Evolutionary conservation across 1,139 yeast species (phyloP).

Genomic region (Blastobotrys serpentis): DNA sequence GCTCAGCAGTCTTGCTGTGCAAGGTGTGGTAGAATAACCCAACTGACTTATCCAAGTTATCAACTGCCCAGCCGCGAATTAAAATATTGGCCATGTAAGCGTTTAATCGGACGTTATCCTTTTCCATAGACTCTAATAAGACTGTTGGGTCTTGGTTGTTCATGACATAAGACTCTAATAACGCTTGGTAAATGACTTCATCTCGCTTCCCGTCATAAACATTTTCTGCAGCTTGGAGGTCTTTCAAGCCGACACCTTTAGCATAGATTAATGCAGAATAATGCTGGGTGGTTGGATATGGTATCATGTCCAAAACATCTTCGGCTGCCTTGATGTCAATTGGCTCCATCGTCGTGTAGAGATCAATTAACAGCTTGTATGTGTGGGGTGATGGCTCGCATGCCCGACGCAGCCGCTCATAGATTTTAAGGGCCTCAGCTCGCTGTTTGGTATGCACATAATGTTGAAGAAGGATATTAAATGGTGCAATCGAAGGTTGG

Average conservation of each 20-base stretch:
- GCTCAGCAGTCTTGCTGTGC: conserved; percentile 35
- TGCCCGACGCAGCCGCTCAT: conserved; percentile 32
- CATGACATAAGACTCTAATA: conserved; percentile 41
- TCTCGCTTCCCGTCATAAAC: conserved; percentile 42
- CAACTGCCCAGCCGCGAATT: conserved; percentile 42
- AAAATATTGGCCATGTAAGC: conserved; percentile 41
- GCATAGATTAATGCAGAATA: conserved; percentile 43
- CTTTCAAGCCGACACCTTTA: conserved; percentile 40
- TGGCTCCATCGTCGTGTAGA: conserved; percentile 38
- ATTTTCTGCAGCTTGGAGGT: conserved; percentile 37
- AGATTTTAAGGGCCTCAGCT: conserved; percentile 36
- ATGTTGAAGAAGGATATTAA: conserved; percentile 42
- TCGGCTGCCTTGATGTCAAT: conserved; percentile 41
- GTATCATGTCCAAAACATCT: conserved; percentile 37
- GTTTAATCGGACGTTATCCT: conserved; percentile 36
- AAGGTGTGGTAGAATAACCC: conserved; percentile 37
- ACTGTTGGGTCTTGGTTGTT: conserved; percentile 35
- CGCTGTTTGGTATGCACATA: conserved; percentile 39
- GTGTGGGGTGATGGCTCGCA: conserved; percentile 41
- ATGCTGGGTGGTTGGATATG: conserved; percentile 38
- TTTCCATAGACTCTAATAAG: conserved; percentile 40
- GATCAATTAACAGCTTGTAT: conserved; percentile 43
- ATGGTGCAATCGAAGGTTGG: conserved; percentile 41
- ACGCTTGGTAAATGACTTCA: conserved; percentile 41
- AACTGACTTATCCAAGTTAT: conserved; percentile 35